These are phyloP conservation scores for Pleurotus salmoneostramineus DNA, from an alignment of 768 basidiomycete genomes.

Conservation along the genomic window DNA sequence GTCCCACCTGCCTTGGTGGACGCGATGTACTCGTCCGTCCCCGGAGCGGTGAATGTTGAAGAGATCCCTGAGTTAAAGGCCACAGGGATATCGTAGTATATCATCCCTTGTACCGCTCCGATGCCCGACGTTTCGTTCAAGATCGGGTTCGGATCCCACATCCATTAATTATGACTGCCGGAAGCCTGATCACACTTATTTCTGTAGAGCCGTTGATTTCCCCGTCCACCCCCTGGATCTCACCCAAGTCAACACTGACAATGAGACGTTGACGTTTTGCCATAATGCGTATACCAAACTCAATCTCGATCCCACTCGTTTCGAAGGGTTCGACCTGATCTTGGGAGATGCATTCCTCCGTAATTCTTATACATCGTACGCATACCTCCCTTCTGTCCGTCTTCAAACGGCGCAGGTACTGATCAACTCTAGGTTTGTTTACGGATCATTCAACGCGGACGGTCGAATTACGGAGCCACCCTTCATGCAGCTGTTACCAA, in stretches of 20 bases:
- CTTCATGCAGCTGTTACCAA: conserved; percentile 60
- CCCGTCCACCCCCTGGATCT: conserved; percentile 69
- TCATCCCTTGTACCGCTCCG: conserved; percentile 51
- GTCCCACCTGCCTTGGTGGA: conserved; percentile 45
- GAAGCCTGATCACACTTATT: neutral
- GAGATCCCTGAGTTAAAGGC: conserved; percentile 23
- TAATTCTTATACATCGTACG: conserved; percentile 18
- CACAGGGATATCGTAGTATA: conserved; percentile 55
- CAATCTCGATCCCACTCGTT: conserved; percentile 28
- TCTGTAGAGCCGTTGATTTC: conserved; percentile 35
- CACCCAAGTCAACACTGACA: conserved; percentile 18
- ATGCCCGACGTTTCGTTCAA: conserved; percentile 64
- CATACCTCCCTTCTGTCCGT: neutral
- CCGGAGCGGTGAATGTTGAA: conserved; percentile 41
- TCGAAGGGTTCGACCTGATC: conserved; percentile 58
- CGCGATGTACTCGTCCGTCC: conserved; percentile 55
- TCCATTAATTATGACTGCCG: neutral
- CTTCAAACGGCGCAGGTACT: conserved; percentile 15
- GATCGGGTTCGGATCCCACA: conserved; percentile 41
- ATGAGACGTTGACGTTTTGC: conserved; percentile 28
- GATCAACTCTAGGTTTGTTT: conserved; percentile 50
- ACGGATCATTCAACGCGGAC: conserved; percentile 55
- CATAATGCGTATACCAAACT: conserved; percentile 25
- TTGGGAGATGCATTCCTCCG: conserved; percentile 72
- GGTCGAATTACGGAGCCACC: conserved; percentile 36